Evolutionary conservation across 2,329 filamentous ascomycete genomes (phyloP), one percentile per base, ranked within the genome.

Genomic region (Huntiella moniliformis): DNA sequence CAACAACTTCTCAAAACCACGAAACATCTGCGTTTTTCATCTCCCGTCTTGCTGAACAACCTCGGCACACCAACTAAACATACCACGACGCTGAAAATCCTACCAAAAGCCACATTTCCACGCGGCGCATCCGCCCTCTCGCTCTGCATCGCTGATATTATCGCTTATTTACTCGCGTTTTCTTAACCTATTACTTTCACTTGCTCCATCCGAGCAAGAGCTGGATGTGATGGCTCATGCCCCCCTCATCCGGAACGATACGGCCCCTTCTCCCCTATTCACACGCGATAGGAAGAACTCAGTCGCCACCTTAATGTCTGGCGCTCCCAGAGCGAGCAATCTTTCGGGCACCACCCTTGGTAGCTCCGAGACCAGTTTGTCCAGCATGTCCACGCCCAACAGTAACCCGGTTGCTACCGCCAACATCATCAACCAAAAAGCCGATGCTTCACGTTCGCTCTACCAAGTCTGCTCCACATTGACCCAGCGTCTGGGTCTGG

Each of bases 401-500:
- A 76, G 76, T 39, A 74, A 74, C 50, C 73, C 87, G 51, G 66
- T 84, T 56, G 82, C 86, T 50, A 85, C 82, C 50, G 74, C 82
- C 60, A 95, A 94, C 62, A 93, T 98, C 60, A 94, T 98, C 69
- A 98, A 98, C 64, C 83, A 88, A 62, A 82, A 84, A 60, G 91
- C 87, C 59, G 87, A 94, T 60, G 87, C 91, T 53, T 84, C 83
- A 47, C 74, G 80, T 50, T 95, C 87, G 8, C 74, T 98, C 17
- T 98, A 94, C 62, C 88, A 96, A 62, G 94, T 93, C 61, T 96
- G 91, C 60, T 73, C 93, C 53, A 77, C 79, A 45, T 68, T 96
- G 51, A 84, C 83, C 59, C 77, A 80, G 63, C 77, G 91, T 52
- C 67, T 98, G 51, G 71, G 77, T 47, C 79, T 81, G 53, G 86